Percentiles rank a stretch among this genome's conserved stretches.
Conservation (phyloP, 2,329 filamentous ascomycete genomes). For the Aspergillus costaricaensis region DNA sequence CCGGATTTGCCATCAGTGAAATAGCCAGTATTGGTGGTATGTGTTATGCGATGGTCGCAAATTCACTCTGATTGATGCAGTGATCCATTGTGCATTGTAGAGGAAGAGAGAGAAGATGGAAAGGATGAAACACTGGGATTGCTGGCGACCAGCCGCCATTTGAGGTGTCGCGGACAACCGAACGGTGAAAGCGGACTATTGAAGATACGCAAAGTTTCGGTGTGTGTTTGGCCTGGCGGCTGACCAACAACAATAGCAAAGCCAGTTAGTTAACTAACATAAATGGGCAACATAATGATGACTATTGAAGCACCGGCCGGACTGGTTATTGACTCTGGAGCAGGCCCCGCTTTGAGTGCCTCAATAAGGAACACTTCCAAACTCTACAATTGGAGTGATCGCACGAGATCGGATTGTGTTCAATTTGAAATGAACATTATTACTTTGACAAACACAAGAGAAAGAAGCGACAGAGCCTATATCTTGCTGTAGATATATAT, state of each 20-base stretch:
- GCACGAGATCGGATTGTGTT: not conserved
- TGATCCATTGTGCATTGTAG: not conserved
- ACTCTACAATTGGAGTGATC: not conserved
- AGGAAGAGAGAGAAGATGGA: not conserved
- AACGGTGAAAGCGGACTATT: conserved; percentile 11
- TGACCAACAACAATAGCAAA: conserved; percentile 9
- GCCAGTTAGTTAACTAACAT: not conserved
- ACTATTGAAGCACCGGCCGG: conserved; percentile 3
- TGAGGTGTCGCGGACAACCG: conserved; percentile 11
- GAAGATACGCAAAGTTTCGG: conserved; percentile 25
- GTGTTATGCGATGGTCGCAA: not conserved
- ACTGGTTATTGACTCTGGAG: conserved; percentile 6
- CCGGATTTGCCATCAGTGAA: conserved; percentile 14
- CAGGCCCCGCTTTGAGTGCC: not conserved
- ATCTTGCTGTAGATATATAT: not conserved
- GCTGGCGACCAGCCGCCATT: not conserved
- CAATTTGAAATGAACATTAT: not conserved
- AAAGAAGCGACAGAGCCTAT: not conserved
- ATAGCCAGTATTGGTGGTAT: not conserved
- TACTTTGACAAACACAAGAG: not conserved
- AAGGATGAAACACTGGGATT: not conserved
- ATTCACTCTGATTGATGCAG: not conserved
- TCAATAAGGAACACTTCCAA: conserved; percentile 1
- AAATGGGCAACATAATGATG: not conserved
- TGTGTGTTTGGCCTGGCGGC: conserved; percentile 14